These are phyloP conservation scores for Colletotrichum siamense DNA, from an alignment of 2,329 filamentous ascomycete species.

Conservation along the genomic window DNA sequence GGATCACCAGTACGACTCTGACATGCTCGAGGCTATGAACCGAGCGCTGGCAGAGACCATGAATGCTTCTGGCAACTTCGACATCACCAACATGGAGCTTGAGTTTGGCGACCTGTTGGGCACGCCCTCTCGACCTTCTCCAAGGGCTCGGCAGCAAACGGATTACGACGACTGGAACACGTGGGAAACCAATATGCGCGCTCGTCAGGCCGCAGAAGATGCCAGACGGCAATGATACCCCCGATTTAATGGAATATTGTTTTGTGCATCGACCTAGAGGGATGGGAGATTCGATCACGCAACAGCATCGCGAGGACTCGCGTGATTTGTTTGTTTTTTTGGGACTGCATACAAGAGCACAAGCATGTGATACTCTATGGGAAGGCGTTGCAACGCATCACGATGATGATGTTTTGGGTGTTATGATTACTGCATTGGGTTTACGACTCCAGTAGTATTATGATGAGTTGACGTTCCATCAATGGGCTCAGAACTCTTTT, in stretches of 20 bases:
- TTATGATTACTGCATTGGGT: not conserved
- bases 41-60: conserved; percentile 17
- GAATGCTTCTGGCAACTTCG: conserved; percentile 4
- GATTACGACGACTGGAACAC: conserved; percentile 17
- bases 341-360: not conserved
- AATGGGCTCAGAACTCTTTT: not conserved
- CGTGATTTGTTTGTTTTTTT: not conserved
- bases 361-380: not conserved
- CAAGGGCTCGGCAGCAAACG: not conserved
- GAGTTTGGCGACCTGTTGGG: conserved; percentile 18
- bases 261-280: not conserved
- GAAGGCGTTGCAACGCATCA: not conserved
- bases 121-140: conserved; percentile 4
- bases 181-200: conserved; percentile 6
- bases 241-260: not conserved
- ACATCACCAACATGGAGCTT: conserved; percentile 14
- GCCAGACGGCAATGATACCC: not conserved
- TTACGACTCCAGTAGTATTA: not conserved
- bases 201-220: conserved; percentile 8
- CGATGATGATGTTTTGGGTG: not conserved
- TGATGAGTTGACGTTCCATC: not conserved
- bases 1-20: conserved; percentile 11
- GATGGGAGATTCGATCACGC: not conserved
- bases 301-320: not conserved
- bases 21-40: conserved; percentile 21